Evolutionary conservation across 495 filamentous ascomycete species (phyloP).

Genomic region (Hypoxylon fragiforme): DNA sequence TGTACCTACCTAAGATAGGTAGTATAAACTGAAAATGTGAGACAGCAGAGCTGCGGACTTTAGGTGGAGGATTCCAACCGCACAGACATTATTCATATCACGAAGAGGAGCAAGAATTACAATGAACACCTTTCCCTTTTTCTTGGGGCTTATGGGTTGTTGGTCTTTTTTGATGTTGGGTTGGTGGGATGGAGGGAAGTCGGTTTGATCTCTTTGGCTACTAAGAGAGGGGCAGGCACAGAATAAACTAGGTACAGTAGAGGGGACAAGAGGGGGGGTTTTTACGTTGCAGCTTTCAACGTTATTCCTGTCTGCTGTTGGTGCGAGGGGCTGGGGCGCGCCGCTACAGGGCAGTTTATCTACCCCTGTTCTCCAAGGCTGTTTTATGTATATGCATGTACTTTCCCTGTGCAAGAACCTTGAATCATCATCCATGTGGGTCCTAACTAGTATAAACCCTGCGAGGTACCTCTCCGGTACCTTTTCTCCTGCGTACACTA

Average conservation of each 20-base stretch:
- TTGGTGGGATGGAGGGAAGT: constrained; percentile 12
- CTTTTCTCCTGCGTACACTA: neutral
- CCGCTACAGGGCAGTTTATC: too few relatives aligned
- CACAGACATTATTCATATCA: constrained; percentile 10
- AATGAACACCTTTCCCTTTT: constrained; percentile 3
- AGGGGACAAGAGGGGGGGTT: neutral
- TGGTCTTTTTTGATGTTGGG: too few relatives aligned
- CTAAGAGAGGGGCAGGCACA: constrained; percentile 15
- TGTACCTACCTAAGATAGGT: too few relatives aligned
- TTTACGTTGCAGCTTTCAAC: constrained; percentile 10
- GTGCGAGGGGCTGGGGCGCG: too few relatives aligned
- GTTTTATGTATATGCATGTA: too few relatives aligned
- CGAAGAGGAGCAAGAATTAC: neutral
- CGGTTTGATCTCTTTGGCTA: neutral
- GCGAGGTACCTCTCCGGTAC: constrained; percentile 14
- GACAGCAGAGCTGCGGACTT: constrained; percentile 1
- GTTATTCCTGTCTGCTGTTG: constrained; percentile 7
- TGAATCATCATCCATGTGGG: too few relatives aligned
- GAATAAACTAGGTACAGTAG: neutral
- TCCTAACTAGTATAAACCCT: too few relatives aligned
- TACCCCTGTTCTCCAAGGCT: too few relatives aligned
- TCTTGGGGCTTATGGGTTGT: neutral
- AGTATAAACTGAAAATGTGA: neutral
- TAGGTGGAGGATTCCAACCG: constrained; percentile 15
- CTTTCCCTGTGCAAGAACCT: too few relatives aligned